A percentile compares a stretch with the other conserved stretches of the same genome.
phyloP scores from a whole-genome alignment of 2,329 filamentous ascomycete species.

The Trematosphaeria pertusa region DNA sequence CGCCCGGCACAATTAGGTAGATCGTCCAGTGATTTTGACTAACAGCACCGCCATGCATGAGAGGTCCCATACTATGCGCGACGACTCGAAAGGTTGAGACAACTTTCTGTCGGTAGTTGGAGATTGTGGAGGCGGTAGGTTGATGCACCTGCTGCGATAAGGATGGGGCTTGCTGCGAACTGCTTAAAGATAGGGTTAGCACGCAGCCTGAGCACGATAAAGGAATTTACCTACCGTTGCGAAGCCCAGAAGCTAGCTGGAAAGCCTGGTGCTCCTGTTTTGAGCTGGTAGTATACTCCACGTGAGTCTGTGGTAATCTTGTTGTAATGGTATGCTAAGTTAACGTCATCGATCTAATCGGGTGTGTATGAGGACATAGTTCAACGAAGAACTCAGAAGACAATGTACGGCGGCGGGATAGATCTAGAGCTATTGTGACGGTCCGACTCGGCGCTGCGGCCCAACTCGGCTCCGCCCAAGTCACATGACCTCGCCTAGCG shows the following conservation, averaged over 20 bases:
- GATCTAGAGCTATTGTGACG: no score
- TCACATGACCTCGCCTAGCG: no score
- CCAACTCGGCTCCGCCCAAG: no score
- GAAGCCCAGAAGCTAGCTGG: slow-evolving; percentile 4
- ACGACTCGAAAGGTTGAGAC: slow-evolving; percentile 2
- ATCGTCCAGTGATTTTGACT: slow-evolving; percentile 7
- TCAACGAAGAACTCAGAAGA: no score
- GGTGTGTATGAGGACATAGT: slow-evolving; percentile 2
- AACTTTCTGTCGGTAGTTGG: background rate
- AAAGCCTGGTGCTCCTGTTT: slow-evolving; percentile 2
- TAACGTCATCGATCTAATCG: slow-evolving; percentile 5
- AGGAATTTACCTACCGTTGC: background rate
- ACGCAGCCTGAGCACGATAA: background rate
- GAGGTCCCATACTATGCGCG: background rate
- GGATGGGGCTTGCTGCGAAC: background rate
- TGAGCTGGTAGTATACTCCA: slow-evolving; percentile 1
- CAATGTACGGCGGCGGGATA: no score
- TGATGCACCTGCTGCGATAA: no score
- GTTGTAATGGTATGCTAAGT: background rate
- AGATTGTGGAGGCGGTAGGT: background rate
- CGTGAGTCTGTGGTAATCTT: background rate
- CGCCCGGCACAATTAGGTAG: slow-evolving; percentile 1
- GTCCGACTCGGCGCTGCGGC: no score
- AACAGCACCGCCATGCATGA: background rate
- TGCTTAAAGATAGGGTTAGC: background rate